Evolutionary conservation across 306 rosid genomes (phyloP).

Genomic region (Abrus precatorius): DNA sequence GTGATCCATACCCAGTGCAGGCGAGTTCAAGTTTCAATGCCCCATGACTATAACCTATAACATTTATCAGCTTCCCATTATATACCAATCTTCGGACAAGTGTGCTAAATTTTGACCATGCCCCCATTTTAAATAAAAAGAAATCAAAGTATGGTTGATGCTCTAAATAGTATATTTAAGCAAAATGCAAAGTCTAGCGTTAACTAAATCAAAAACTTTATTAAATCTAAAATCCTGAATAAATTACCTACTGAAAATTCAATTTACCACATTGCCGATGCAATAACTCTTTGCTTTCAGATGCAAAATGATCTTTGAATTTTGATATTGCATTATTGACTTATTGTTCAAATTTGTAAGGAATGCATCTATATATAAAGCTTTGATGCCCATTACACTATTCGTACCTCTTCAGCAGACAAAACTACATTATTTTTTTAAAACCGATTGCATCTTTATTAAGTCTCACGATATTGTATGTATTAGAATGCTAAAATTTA

Average conservation of each 20-base stretch:
- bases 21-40: not conserved
- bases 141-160: not conserved
- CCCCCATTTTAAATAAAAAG: no score
- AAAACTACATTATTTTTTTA: not conserved
- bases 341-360: not conserved
- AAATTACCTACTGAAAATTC: not conserved
- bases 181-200: not conserved
- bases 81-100: no score
- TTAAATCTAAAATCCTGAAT: not conserved
- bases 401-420: slow-evolving; percentile 25
- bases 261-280: not conserved
- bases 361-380: not conserved
- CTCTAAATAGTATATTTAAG: not conserved
- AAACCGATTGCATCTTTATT: slow-evolving; percentile 27
- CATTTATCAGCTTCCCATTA: no score
- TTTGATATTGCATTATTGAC: not conserved
- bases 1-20: not conserved
- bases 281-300: not conserved
- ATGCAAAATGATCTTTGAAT: not conserved
- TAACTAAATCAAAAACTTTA: not conserved
- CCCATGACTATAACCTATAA: not conserved
- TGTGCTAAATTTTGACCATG: no score
- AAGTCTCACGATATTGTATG: no score
- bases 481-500: not conserved
- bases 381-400: not conserved